These are phyloP conservation scores for Rhizodiscina lignyota DNA, from an alignment of 495 filamentous ascomycete species.

Conservation along the genomic window DNA sequence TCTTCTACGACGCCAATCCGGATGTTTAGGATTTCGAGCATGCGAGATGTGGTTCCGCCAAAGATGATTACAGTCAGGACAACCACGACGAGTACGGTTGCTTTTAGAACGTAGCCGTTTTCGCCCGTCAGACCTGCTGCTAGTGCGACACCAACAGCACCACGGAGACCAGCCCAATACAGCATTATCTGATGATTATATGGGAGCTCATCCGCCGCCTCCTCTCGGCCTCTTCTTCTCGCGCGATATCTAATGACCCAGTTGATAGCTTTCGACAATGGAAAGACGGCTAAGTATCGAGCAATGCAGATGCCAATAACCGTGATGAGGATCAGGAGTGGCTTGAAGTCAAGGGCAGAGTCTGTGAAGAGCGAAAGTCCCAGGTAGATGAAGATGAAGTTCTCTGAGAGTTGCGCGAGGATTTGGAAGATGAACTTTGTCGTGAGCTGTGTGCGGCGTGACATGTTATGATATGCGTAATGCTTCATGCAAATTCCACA, in stretches of 20 bases:
- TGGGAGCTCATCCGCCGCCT: slow-evolving; percentile 66
- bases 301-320: slow-evolving; percentile 82
- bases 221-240: slow-evolving; percentile 57
- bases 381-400: slow-evolving; percentile 99
- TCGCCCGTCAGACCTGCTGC: slow-evolving; percentile 72
- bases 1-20: slow-evolving; percentile 92
- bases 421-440: slow-evolving; percentile 97
- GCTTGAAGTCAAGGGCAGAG: slow-evolving; percentile 71
- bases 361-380: slow-evolving; percentile 90
- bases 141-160: slow-evolving; percentile 88
- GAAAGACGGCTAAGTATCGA: slow-evolving; percentile 86
- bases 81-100: slow-evolving; percentile 90
- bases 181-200: slow-evolving; percentile 93
- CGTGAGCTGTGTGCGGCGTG: slow-evolving; percentile 85
- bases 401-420: slow-evolving; percentile 87
- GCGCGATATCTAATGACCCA: slow-evolving; percentile 88
- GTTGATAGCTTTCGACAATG: slow-evolving; percentile 78
- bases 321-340: slow-evolving; percentile 86
- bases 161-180: slow-evolving; percentile 93
- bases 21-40: slow-evolving; percentile 92
- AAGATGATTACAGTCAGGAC: slow-evolving; percentile 98
- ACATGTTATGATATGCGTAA: slow-evolving; percentile 99
- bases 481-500: slow-evolving; percentile 97
- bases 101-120: slow-evolving; percentile 63
- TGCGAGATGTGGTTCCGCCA: slow-evolving; percentile 92